Evolutionary conservation across 257 asterid genomes (phyloP), one percentile per base, ranked within the genome.

Genomic region (Leonotis leonurus): DNA sequence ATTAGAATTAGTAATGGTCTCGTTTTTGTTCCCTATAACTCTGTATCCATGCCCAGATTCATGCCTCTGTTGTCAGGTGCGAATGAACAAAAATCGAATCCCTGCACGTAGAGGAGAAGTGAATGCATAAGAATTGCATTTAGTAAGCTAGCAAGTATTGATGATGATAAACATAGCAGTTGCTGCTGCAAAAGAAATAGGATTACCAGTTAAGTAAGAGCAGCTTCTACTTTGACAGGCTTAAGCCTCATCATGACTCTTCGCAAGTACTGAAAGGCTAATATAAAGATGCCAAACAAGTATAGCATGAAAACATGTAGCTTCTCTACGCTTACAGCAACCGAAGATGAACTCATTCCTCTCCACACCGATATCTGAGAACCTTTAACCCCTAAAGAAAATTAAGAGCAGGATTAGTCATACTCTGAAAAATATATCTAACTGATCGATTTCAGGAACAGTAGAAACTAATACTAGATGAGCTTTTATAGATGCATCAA

Each of bases 151-250:
- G 3, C 33, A 27, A 49, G 43, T 13, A 32, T 11, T 8, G 21
- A 17, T 17, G 45, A 8, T 9, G 56, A 35, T 58, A 7, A 22
- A 27, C 11, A 53, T 17, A 29, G 64, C 21, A 33, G 52, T 8
- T 26, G 29, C 64, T 52, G 40, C 54, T 22, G 29, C 48, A 41
- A 17, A 56, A 54, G n/a, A 52, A 43, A 33, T 20, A 29, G 29
- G 9, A 52, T 79, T 65, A 85, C 92, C 88, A 18, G 80, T 56
- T 75, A 84, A 67, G 93, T 71, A 54, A 80, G 87, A 66, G 81
- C 56, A 45, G 88, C 22, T 70, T 78, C 91, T 39, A 91, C 95
- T 81, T 79, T 84, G 24, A 79, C 79, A 5, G 90, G 87, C 70
- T 90, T 86, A 26, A 84, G 72, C 45, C 84, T 77, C 71, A 64